These are phyloP conservation scores for Talaromyces sp. DNA, from an alignment of 2,329 filamentous ascomycete genomes.

Conservation along the genomic window DNA sequence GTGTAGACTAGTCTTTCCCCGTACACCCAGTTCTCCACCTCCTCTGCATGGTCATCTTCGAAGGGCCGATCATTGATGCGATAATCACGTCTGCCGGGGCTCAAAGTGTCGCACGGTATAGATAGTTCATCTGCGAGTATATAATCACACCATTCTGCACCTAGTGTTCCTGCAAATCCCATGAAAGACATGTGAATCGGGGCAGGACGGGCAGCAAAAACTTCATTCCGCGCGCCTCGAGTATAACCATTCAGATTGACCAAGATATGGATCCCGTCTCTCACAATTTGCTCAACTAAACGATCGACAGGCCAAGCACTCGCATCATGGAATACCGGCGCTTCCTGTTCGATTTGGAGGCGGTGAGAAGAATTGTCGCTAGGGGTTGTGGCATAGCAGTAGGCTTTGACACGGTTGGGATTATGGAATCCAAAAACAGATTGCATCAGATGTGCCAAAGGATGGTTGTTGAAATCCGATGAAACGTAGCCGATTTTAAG, in stretches of 20 bases:
- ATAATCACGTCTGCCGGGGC: slow-evolving; percentile 70
- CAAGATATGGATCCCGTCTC: slow-evolving; percentile 86
- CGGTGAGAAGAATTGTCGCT: slow-evolving; percentile 87
- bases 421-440: slow-evolving; percentile 94
- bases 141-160: slow-evolving; percentile 98
- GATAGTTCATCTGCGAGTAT: slow-evolving; percentile 85
- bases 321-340: slow-evolving; percentile 84
- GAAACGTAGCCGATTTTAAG: slow-evolving; percentile 95
- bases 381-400: slow-evolving; percentile 90
- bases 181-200: slow-evolving; percentile 99
- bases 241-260: slow-evolving; percentile 99
- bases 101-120: slow-evolving; percentile 73
- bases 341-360: slow-evolving; percentile 85
- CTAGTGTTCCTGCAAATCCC: slow-evolving; percentile 94
- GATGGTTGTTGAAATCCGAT: slow-evolving; percentile 98
- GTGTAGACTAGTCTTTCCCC: slow-evolving; percentile 96
- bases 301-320: slow-evolving; percentile 80
- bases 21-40: slow-evolving; percentile 81
- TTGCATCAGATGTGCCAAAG: slow-evolving; percentile 94
- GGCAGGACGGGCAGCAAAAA: slow-evolving; percentile 89
- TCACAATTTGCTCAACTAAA: slow-evolving; percentile 77
- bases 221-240: slow-evolving; percentile 89
- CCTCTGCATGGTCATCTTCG: slow-evolving; percentile 61
- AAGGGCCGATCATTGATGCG: slow-evolving; percentile 62
- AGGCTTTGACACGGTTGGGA: slow-evolving; percentile 65